Evolutionary conservation across 176 grass and related monocot species (phyloP).

Genomic region (Stipa capillata): DNA sequence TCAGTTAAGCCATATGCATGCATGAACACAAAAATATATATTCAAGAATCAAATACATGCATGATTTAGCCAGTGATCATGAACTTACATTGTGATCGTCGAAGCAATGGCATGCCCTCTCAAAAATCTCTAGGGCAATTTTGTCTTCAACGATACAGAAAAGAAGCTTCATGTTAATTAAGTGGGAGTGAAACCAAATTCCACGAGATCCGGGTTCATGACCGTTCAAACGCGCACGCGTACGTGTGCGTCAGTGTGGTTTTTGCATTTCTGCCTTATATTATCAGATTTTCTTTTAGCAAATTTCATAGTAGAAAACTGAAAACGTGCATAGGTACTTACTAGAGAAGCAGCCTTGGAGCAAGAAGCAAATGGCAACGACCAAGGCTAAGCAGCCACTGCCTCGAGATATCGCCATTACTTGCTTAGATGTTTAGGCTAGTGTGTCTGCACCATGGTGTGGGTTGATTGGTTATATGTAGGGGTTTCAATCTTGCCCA

Average conservation of each 20-base stretch:
- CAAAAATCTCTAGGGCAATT: constrained; percentile 3
- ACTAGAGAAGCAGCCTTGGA: constrained; percentile 21
- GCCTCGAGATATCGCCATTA: neutral
- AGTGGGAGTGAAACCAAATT: neutral
- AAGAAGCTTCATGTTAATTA: neutral
- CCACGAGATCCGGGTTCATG: no score
- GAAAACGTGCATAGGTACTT: neutral
- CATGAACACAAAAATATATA: no score
- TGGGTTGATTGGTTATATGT: constrained; percentile 4
- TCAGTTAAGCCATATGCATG: neutral
- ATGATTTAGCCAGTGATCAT: neutral
- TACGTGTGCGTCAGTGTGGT: no score
- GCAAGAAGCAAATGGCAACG: neutral
- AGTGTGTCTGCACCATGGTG: neutral
- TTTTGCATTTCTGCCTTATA: no score
- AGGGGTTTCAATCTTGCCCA: neutral
- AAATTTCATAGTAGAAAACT: neutral
- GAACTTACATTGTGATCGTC: constrained; percentile 38
- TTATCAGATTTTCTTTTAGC: no score
- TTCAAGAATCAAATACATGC: neutral
- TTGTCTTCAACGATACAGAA: constrained; percentile 1
- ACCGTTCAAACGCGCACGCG: no score
- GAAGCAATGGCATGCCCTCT: constrained; percentile 41
- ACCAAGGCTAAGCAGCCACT: neutral
- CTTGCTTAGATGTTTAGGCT: neutral